A percentile compares a stretch with the other conserved stretches of the same genome.
phyloP scores from a whole-genome alignment of 2,329 filamentous ascomycete species.

The Alternaria sp. region DNA sequence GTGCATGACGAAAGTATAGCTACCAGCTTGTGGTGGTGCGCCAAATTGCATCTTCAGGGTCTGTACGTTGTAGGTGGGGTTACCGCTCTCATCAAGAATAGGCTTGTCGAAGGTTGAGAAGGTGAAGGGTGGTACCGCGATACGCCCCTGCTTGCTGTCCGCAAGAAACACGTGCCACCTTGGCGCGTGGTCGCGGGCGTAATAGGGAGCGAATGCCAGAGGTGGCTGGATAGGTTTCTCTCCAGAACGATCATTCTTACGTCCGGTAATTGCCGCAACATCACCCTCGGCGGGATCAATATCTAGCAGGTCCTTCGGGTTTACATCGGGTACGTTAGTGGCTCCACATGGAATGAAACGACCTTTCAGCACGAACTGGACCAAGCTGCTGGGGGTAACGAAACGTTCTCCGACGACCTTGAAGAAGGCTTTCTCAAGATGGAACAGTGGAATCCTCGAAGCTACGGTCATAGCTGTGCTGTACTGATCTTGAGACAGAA shows the following conservation, averaged over 20 bases:
- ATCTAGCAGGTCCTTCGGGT: slow-evolving; percentile 85
- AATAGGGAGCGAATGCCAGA: slow-evolving; percentile 89
- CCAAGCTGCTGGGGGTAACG: slow-evolving; percentile 90
- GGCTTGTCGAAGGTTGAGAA: slow-evolving; percentile 93
- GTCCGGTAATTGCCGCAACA: slow-evolving; percentile 82
- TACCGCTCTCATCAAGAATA: slow-evolving; percentile 79
- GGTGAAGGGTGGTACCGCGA: slow-evolving; percentile 96
- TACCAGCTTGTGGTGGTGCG: slow-evolving; percentile 88
- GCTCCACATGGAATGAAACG: slow-evolving; percentile 90
- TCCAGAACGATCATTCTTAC: slow-evolving; percentile 72
- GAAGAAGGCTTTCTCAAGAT: slow-evolving; percentile 94
- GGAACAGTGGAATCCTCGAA: slow-evolving; percentile 82
- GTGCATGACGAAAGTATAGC: slow-evolving; percentile 95
- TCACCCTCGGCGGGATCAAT: slow-evolving; percentile 93
- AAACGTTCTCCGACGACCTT: slow-evolving; percentile 95
- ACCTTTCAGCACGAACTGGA: slow-evolving; percentile 94
- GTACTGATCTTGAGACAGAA: slow-evolving; percentile 81
- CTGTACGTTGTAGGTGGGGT: slow-evolving; percentile 93
- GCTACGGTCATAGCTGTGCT: slow-evolving; percentile 78
- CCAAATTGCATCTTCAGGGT: slow-evolving; percentile 98
- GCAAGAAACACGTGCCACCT: slow-evolving; percentile 95
- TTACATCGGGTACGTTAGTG: slow-evolving; percentile 75
- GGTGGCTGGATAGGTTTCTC: slow-evolving; percentile 77
- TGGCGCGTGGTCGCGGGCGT: slow-evolving; percentile 86
- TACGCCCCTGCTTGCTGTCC: slow-evolving; percentile 92